phyloP scores from a whole-genome alignment of 805 yeast genomes.

The Candida dajiaensis region DNA sequence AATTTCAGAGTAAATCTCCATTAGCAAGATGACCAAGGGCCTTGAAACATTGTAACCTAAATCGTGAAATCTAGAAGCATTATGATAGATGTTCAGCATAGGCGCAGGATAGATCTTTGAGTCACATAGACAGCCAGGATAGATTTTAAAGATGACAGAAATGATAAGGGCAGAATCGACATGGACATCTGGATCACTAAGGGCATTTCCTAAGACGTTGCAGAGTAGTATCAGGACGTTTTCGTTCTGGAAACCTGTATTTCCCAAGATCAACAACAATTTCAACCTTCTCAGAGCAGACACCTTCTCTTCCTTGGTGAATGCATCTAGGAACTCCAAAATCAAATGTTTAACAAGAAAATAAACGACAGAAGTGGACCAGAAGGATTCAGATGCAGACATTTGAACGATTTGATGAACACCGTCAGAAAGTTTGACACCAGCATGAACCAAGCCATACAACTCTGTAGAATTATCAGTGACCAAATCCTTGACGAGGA shows the following conservation, averaged over 20 bases:
- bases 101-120: slow-evolving; percentile 6
- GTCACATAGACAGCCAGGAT: slow-evolving; percentile 3
- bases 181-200: slow-evolving; percentile 15
- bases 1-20: background rate
- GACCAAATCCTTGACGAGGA: slow-evolving; percentile 2
- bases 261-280: slow-evolving; percentile 27
- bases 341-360: slow-evolving; percentile 34
- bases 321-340: slow-evolving; percentile 18
- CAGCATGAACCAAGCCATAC: slow-evolving; percentile 2
- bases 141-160: slow-evolving; percentile 10
- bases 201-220: slow-evolving; percentile 6
- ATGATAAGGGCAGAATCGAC: slow-evolving; percentile 27
- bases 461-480: slow-evolving; percentile 3
- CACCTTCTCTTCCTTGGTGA: slow-evolving; percentile 20
- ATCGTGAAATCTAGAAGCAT: slow-evolving; percentile 5
- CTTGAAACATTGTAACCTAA: background rate
- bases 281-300: slow-evolving; percentile 32
- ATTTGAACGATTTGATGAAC: slow-evolving; percentile 11
- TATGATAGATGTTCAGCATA: slow-evolving; percentile 20
- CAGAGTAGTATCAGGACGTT: slow-evolving; percentile 20
- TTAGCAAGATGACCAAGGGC: background rate
- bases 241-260: slow-evolving; percentile 8
- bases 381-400: slow-evolving; percentile 19
- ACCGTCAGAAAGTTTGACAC: slow-evolving; percentile 12
- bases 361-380: slow-evolving; percentile 31